Evolutionary conservation across 73 alveolate genomes (phyloP), one percentile per base, ranked within the genome.

Genomic region (Paramecium sonneborni): DNA sequence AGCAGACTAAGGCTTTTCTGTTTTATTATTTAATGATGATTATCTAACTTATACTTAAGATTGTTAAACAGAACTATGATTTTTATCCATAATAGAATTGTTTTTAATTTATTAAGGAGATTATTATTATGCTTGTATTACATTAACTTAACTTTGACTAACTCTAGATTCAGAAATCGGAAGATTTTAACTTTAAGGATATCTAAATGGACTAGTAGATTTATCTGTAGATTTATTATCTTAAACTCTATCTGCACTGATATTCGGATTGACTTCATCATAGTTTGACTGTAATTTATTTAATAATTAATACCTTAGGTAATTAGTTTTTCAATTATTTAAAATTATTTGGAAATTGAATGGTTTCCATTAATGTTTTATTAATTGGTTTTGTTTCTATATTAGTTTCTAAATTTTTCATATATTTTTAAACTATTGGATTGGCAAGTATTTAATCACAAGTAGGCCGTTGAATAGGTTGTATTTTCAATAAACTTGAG

Each of bases 381-480:
- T 62, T 62, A 26, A 32, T 26, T 26, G 84, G 44, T 26, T 62
- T 62, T 3, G 44, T 62, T 62, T 62, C 84, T 26, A 62, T 62
- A 14, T 32, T 32, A 30, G 84, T 30, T 62, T 62, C 84, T 30
- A 62, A 11, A 62, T 32, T 62, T 26, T 62, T 62, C 84, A 39
- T 39, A 21, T 79, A 20, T 44, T 43, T 79, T 79, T 79, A 46
- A 44, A 43, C 90, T n/a, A 79, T 30, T 5, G 90, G 90, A 41
- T 79, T 39, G 3, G 46, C 15, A 9, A 79, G 28, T 43, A 79
- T 30, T 44, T 79, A 46, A 38, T 79, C 90, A 21, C 90, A 79
- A 2, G 62, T 92, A 15, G 95, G 95, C 39, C 93, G 11, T 55
- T 0, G 9, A 34, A n/a, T 34, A 12, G 94, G 94, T 12, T 55